These are phyloP conservation scores for Jacaranda mimosifolia DNA, from an alignment of 257 asterid species.

Conservation along the genomic window DNA sequence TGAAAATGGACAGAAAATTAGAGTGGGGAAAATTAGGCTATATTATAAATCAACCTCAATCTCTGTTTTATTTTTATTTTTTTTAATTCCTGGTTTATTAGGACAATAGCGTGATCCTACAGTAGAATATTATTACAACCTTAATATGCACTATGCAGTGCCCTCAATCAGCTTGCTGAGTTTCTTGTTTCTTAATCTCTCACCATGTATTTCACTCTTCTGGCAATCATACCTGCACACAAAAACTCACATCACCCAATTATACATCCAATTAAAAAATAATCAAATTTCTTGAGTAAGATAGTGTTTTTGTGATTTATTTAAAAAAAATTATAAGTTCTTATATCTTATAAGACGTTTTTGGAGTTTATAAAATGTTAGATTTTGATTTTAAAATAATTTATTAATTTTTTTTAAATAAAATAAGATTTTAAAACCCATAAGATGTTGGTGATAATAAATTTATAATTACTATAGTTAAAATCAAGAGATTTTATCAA, in stretches of 20 bases:
- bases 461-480: too few species aligned
- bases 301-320: too few species aligned
- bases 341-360: too few species aligned
- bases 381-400: too few species aligned
- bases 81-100: not conserved
- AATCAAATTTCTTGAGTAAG: too few species aligned
- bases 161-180: constrained; percentile 49
- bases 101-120: not conserved
- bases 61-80: not conserved
- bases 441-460: too few species aligned
- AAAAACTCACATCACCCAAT: not conserved
- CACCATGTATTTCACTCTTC: constrained; percentile 43
- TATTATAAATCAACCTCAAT: not conserved
- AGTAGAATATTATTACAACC: not conserved
- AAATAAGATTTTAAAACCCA: too few species aligned
- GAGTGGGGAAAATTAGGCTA: not conserved
- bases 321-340: too few species aligned
- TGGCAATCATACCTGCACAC: constrained; percentile 44
- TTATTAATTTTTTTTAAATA: too few species aligned
- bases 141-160: constrained; percentile 13
- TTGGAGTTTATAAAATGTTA: too few species aligned
- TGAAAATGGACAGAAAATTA: not conserved
- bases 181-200: constrained; percentile 52
- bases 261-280: not conserved
- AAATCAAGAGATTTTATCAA: too few species aligned